Conservation (phyloP, 768 basidiomycete species). For the Tylopilus felleus region DNA sequence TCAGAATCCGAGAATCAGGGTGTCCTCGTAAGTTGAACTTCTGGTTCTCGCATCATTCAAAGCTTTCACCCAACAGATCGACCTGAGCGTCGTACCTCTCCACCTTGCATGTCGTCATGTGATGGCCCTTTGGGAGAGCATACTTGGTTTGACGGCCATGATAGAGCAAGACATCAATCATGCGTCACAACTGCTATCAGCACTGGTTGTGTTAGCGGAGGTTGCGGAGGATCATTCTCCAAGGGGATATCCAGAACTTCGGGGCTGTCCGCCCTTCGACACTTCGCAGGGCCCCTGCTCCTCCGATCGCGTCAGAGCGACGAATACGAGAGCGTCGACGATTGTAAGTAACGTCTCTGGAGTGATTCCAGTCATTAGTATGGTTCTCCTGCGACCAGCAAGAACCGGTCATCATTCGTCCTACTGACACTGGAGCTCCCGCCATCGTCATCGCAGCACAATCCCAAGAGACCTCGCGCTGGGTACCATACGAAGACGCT, state of each 20-base stretch:
- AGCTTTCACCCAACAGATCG: neutral
- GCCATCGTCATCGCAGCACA: neutral
- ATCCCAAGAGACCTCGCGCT: neutral
- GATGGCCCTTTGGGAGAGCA: neutral
- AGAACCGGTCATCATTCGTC: neutral
- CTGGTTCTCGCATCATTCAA: neutral
- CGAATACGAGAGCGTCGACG: neutral
- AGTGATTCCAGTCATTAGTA: neutral
- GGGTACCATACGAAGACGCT: neutral
- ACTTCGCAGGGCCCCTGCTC: neutral
- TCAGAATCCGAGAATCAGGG: no score
- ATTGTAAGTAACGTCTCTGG: neutral
- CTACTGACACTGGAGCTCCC: neutral
- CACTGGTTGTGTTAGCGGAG: slow-evolving; percentile 33
- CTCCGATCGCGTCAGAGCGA: slow-evolving; percentile 2
- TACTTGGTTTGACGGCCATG: neutral
- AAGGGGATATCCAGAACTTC: neutral
- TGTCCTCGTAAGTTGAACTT: neutral
- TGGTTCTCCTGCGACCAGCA: neutral
- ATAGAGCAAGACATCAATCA: neutral
- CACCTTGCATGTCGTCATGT: neutral
- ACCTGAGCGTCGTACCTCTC: neutral
- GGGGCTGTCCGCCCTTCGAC: neutral
- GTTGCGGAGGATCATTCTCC: neutral
- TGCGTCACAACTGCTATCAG: slow-evolving; percentile 6